A percentile compares a stretch with the other conserved stretches of the same genome.
Conservation (phyloP, 768 basidiomycete genomes). For the Naganishia randhawae region DNA sequence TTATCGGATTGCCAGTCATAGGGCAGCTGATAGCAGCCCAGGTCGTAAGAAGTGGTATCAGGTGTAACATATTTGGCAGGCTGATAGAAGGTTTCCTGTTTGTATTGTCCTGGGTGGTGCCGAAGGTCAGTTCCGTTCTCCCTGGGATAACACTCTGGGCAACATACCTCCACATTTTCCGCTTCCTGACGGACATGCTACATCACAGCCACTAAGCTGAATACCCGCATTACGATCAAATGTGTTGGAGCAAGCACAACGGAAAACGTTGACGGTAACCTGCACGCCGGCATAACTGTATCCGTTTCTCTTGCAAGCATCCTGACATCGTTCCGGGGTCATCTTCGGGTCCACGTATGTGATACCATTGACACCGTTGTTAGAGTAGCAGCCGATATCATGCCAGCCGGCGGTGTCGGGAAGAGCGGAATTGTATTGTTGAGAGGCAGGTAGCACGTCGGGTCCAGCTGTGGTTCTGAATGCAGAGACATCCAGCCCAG, state of each 20-base stretch:
- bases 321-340: conserved; percentile 29
- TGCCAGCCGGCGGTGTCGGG: conserved; percentile 41
- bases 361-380: conserved; percentile 21
- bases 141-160: conserved; percentile 28
- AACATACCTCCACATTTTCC: conserved; percentile 32
- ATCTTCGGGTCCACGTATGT: conserved; percentile 31
- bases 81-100: conserved; percentile 1
- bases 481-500: conserved; percentile 11
- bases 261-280: background rate
- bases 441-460: conserved; percentile 28
- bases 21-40: conserved; percentile 19
- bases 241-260: conserved; percentile 1
- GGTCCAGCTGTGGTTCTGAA: conserved; percentile 17
- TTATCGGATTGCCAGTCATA: conserved; percentile 7
- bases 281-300: conserved; percentile 32
- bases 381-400: conserved; percentile 35
- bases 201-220: conserved; percentile 22
- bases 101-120: background rate
- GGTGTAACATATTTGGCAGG: background rate
- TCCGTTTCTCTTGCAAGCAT: conserved; percentile 27
- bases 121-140: background rate
- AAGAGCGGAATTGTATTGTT: conserved; percentile 28
- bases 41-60: background rate
- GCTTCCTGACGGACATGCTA: conserved; percentile 29
- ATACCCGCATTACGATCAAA: conserved; percentile 6